Conservation (phyloP, 768 basidiomycete species). For the Asterophora lycoperdoides region DNA sequence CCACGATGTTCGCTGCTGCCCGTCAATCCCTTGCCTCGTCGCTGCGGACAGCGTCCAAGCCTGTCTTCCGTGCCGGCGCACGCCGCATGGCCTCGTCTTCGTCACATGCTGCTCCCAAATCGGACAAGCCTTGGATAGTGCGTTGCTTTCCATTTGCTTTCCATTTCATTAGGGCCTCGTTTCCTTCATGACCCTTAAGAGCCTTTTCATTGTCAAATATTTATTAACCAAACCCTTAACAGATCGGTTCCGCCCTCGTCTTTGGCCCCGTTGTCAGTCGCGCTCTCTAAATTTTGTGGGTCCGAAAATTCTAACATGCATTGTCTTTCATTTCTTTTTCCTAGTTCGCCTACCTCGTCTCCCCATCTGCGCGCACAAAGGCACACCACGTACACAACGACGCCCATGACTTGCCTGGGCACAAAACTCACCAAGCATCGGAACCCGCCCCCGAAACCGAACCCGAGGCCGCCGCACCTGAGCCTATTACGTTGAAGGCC, state of each 20-base stretch:
- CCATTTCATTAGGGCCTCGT: not conserved
- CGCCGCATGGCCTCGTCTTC: conserved; percentile 35
- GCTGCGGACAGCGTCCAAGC: conserved; percentile 14
- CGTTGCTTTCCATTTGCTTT: conserved; percentile 19
- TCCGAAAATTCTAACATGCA: not conserved
- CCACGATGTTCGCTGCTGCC: conserved; percentile 35
- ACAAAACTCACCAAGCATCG: conserved; percentile 13
- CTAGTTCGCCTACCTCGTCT: conserved; percentile 39
- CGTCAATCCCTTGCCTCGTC: conserved; percentile 31
- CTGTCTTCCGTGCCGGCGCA: conserved; percentile 23
- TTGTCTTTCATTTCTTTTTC: not conserved
- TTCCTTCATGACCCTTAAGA: conserved; percentile 3
- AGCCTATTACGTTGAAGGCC: conserved; percentile 31
- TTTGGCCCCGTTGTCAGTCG: conserved; percentile 40
- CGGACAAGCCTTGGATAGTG: conserved; percentile 45
- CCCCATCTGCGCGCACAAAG: conserved; percentile 36
- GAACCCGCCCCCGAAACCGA: conserved; percentile 7
- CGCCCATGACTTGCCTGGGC: conserved; percentile 29
- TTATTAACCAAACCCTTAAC: not conserved
- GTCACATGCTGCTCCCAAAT: conserved; percentile 32
- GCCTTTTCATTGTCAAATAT: no score
- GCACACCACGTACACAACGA: conserved; percentile 31
- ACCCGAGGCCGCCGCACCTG: conserved; percentile 9
- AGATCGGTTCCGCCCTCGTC: conserved; percentile 38
- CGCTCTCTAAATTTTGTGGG: no score